Percentiles rank a stretch among this genome's conserved stretches.
Conservation (phyloP, 2,329 filamentous ascomycete genomes). For the Paraconiothyrium sp. region DNA sequence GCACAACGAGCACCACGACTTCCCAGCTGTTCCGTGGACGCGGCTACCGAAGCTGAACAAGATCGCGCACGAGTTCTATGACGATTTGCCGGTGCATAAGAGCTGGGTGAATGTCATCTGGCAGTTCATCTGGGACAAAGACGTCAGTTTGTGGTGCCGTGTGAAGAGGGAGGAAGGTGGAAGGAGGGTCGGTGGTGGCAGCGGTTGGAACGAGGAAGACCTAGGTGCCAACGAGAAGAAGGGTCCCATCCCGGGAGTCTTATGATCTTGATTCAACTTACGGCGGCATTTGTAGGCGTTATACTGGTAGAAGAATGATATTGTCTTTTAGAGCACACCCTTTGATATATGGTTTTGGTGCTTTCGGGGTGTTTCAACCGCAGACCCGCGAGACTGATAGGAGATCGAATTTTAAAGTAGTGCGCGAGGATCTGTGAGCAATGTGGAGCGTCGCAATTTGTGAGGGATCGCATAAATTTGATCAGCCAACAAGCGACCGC, state of each 20-base stretch:
- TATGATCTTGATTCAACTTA: slow-evolving; percentile 17
- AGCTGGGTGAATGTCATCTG: slow-evolving; percentile 95
- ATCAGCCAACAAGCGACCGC: too few species aligned
- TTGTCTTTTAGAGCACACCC: neutral
- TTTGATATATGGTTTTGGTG: neutral
- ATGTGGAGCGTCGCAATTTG: too few species aligned
- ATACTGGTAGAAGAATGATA: neutral
- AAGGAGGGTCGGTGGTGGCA: slow-evolving; percentile 62
- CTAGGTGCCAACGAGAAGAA: slow-evolving; percentile 58
- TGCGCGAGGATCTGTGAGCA: neutral
- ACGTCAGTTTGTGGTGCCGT: slow-evolving; percentile 88
- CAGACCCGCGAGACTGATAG: neutral
- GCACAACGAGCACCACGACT: slow-evolving; percentile 99
- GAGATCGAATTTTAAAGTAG: neutral
- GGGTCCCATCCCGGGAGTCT: slow-evolving; percentile 55
- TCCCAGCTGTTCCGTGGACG: slow-evolving; percentile 96
- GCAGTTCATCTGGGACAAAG: slow-evolving; percentile 92
- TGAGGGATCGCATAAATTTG: too few species aligned
- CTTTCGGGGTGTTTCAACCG: neutral
- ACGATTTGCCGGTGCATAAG: slow-evolving; percentile 82
- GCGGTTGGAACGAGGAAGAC: slow-evolving; percentile 59
- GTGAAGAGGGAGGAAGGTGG: slow-evolving; percentile 90
- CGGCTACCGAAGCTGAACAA: slow-evolving; percentile 78
- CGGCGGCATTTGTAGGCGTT: slow-evolving; percentile 10
- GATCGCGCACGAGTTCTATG: slow-evolving; percentile 91